Conservation (phyloP, 2,329 filamentous ascomycete species). For the Calonectria honghensis region DNA sequence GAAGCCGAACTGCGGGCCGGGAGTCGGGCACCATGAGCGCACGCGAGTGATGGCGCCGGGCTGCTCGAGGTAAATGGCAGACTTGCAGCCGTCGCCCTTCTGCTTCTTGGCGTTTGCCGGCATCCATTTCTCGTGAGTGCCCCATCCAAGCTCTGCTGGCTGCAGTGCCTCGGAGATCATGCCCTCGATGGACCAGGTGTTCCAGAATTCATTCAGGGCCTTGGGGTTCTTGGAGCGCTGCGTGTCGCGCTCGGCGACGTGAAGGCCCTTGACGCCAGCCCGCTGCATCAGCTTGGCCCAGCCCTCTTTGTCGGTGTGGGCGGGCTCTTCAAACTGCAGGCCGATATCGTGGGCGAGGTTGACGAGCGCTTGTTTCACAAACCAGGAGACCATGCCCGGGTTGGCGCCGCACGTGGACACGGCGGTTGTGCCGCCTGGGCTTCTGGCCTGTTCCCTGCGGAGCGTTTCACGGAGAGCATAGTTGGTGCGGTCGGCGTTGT, state of each 20-base stretch:
- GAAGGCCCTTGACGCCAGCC: constrained; percentile 6
- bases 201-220: not conserved
- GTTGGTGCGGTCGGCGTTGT: constrained; percentile 22
- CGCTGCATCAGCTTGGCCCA: constrained; percentile 21
- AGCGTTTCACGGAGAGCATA: constrained; percentile 14
- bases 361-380: constrained; percentile 18
- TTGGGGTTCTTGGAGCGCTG: constrained; percentile 20
- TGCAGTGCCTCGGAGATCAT: constrained; percentile 21
- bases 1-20: constrained; percentile 18
- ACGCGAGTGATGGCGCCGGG: constrained; percentile 8
- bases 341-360: constrained; percentile 16
- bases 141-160: constrained; percentile 20
- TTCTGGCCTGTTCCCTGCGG: not conserved
- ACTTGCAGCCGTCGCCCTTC: not conserved
- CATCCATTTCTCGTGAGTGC: constrained; percentile 26
- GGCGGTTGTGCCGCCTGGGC: constrained; percentile 11
- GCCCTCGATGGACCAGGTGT: constrained; percentile 21
- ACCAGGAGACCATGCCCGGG: constrained; percentile 21
- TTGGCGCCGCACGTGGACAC: constrained; percentile 11
- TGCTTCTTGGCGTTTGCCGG: constrained; percentile 7
- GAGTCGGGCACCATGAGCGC: constrained; percentile 15
- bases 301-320: constrained; percentile 2
- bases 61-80: constrained; percentile 21
- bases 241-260: constrained; percentile 23
- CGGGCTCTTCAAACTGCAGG: constrained; percentile 2